Base-by-base conservation (phyloP, 371 early-diverging fungal species). In the Rhizopus sp. region DNA sequence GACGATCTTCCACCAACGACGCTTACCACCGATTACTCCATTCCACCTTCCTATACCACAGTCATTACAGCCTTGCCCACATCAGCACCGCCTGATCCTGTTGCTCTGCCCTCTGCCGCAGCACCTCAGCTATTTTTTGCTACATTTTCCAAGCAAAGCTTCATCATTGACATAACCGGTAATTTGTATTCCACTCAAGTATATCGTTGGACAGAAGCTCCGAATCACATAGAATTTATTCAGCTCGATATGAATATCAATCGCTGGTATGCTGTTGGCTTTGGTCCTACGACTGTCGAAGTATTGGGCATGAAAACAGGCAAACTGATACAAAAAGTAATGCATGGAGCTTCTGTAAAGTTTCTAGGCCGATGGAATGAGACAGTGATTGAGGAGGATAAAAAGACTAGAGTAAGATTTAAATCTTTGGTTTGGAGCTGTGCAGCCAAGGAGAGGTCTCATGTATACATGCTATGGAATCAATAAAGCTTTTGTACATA, bases 71-170 rank as follows among this genome's bases (percentile, higher is more conserved):
- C 64, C 7, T 34, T 68, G 1, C 62, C 67, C 13, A 33, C 50
- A 0, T 55, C 53, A 17, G 66, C 53, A 10, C 63, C 73, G 3
- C 62, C 69, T 8, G 76, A 75, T 32, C 76, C 79, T 5, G 70
- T 78, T n/a, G 78, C 70, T 0, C 34, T 78, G 8, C 72, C 77
- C 0, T 67, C 70, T 7, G 64, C 73, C 7, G 45, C 60, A 1
- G 69, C 76, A 3, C 73, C 78, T 30, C 76, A 75, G 38, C 56
- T 78, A 1, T 78, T 78, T 48, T 71, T 78, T 45, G 79, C 79
- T 3, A 78, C 79, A 0, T 42, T 78, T 4, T 59, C 60, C 5
- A 56, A 61, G n/a, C 76, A 75, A 13, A 75, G 76, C n/a, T 75
- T 69, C 47, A 72, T 75, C 1, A 68, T 75, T 31, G 79, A 78